phyloP scores from a whole-genome alignment of 805 yeast genomes.

The Wickerhamiella slavikovae region DNA sequence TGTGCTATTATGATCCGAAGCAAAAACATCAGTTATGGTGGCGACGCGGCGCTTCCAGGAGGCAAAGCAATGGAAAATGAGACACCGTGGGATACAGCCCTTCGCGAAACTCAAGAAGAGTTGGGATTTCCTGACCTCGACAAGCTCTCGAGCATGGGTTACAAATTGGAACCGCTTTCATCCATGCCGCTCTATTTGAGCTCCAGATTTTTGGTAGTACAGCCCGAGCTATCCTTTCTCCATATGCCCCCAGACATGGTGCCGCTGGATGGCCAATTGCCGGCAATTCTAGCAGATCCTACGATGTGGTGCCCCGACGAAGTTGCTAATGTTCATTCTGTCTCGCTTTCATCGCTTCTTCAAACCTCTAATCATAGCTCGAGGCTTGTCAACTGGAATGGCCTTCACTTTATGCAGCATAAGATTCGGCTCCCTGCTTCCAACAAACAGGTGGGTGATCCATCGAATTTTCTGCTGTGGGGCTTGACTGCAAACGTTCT shows the following conservation, averaged over 20 bases:
- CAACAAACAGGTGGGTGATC: slow-evolving; percentile 15
- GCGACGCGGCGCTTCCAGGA: slow-evolving; percentile 86
- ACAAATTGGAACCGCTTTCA: slow-evolving; percentile 37
- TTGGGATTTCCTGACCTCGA: slow-evolving; percentile 36
- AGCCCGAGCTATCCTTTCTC: slow-evolving; percentile 34
- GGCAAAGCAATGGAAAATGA: slow-evolving; percentile 47
- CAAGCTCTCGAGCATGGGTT: slow-evolving; percentile 22
- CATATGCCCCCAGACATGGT: not conserved
- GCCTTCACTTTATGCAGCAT: slow-evolving; percentile 17
- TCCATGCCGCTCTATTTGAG: slow-evolving; percentile 64
- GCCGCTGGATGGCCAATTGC: slow-evolving; percentile 6
- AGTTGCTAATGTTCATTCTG: slow-evolving; percentile 16
- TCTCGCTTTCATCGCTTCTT: slow-evolving; percentile 12
- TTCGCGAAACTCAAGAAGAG: slow-evolving; percentile 76
- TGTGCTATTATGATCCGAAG: slow-evolving; percentile 68
- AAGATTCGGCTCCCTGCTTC: slow-evolving; percentile 13
- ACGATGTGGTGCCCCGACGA: slow-evolving; percentile 11
- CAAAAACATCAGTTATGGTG: slow-evolving; percentile 52
- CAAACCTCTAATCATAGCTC: slow-evolving; percentile 8
- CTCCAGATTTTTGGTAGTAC: slow-evolving; percentile 61
- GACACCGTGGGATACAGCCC: slow-evolving; percentile 55
- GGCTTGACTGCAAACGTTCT: slow-evolving; percentile 24
- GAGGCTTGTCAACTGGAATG: slow-evolving; percentile 16
- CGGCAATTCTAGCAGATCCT: slow-evolving; percentile 6
- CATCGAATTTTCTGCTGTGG: slow-evolving; percentile 19